Evolutionary conservation across 306 rosid genomes (phyloP), one percentile per base, ranked within the genome.

Genomic region (Neltuma alba): DNA sequence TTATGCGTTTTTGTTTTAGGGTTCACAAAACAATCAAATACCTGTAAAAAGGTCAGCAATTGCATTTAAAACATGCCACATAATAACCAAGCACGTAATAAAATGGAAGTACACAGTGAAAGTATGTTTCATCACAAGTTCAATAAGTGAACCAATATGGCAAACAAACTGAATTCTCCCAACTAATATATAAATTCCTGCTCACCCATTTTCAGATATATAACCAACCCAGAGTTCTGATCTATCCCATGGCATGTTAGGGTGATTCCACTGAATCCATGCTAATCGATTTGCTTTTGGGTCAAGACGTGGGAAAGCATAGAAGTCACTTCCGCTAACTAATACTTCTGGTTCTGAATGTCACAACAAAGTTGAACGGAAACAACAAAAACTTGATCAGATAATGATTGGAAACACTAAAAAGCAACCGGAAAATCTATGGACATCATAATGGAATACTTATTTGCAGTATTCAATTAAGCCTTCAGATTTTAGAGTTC

Each of bases 141-240:
- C 54, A 16, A 47, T 47, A 47, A 47, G 54, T 4, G 54, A 47
- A 47, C 1, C 54, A 47, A 47, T 8, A 3, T 1, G 54, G 38
- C 33, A 69, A 80, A 75, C 9, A 79, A 48, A n/a, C 34, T 18
- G 63, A 57, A 30, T 15, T 13, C 13, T n/a, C 20, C 76, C 38
- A 67, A 44, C 57, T 28, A 44, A 55, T 76, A 71, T 41, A 84
- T 61, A 63, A 41, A 80, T 48, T 63, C 83, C 42, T 63, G 37
- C 92, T 84, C 83, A 95, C 99, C 99, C 99, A 16, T 88, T 89
- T 64, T 91, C 98, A 61, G 96, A 90, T 42, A 96, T 78, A 86
- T 93, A 93, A 52, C 99, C 98, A 82, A 96, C 97, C 97, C 99
- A 93, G 70, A 96, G 96, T 84, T 96, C 90, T 77, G 99, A 74